These are phyloP conservation scores for Corylus americana DNA, from an alignment of 306 rosid genomes.

Conservation along the genomic window DNA sequence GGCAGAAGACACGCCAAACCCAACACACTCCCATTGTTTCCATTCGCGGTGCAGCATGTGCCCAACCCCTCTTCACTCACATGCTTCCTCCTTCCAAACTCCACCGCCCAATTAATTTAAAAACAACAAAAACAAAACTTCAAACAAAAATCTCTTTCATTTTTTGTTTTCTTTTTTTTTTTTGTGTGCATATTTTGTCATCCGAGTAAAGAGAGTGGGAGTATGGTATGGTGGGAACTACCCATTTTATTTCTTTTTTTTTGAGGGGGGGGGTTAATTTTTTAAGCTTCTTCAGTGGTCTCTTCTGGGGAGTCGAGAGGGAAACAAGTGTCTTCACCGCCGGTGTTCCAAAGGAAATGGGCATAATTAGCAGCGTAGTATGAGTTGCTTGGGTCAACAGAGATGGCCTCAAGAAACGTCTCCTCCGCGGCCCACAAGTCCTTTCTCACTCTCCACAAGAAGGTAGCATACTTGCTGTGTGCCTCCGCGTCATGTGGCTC, in stretches of 20 bases:
- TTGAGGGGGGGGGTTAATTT: fast-evolving
- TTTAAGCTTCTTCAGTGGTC: conserved; percentile 37
- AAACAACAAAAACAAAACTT: background rate
- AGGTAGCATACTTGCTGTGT: conserved; percentile 71
- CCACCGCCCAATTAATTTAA: background rate
- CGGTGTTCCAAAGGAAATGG: conserved; percentile 92
- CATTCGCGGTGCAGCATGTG: background rate
- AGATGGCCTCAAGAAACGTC: conserved; percentile 74
- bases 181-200: background rate
- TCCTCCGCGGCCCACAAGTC: conserved; percentile 95
- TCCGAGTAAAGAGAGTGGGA: background rate
- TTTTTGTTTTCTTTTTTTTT: background rate
- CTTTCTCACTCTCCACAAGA: conserved; percentile 70
- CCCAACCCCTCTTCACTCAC: background rate
- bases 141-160: background rate
- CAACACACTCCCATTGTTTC: conserved; percentile 22
- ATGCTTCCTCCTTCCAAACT: conserved; percentile 8
- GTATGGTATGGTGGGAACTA: background rate
- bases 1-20: background rate
- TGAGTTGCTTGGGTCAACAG: conserved; percentile 73
- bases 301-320: conserved; percentile 67
- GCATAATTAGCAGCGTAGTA: conserved; percentile 83
- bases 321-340: conserved; percentile 89
- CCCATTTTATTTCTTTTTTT: background rate
- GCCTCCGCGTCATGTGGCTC: conserved; percentile 86